Evolutionary conservation across 164 flowering plant genomes (phyloP).

Genomic region (Macadamia tetraphylla): DNA sequence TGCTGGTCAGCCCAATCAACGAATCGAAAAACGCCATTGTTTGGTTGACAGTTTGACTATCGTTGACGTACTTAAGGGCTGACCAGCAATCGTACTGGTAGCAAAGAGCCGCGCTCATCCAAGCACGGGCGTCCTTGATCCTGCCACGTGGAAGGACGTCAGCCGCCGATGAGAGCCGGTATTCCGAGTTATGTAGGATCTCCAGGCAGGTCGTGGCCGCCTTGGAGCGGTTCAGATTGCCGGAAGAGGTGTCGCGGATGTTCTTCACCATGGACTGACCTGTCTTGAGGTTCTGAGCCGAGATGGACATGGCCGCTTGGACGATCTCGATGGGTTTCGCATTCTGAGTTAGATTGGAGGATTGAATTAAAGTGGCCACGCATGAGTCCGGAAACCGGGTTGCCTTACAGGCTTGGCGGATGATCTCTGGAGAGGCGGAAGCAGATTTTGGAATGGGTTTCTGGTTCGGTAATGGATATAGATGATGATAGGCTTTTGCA

Average conservation of each 20-base stretch:
- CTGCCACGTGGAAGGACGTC: slow-evolving; percentile 31
- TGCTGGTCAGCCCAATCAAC: slow-evolving; percentile 38
- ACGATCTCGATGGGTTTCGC: slow-evolving; percentile 44
- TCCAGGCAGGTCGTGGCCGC: slow-evolving; percentile 63
- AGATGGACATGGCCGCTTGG: slow-evolving; percentile 35
- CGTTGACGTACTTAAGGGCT: slow-evolving; percentile 62
- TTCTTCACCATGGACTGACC: slow-evolving; percentile 42
- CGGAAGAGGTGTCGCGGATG: slow-evolving; percentile 41
- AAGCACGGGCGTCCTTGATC: slow-evolving; percentile 64
- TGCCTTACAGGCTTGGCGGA: slow-evolving; percentile 57
- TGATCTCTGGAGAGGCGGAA: slow-evolving; percentile 7
- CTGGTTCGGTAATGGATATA: slow-evolving; percentile 5
- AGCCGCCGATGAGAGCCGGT: slow-evolving; percentile 27
- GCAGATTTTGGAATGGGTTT: no score
- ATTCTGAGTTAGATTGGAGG: slow-evolving; percentile 17
- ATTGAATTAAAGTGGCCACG: slow-evolving; percentile 24
- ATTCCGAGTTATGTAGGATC: slow-evolving; percentile 33
- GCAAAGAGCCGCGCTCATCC: slow-evolving; percentile 59
- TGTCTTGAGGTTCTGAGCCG: slow-evolving; percentile 39
- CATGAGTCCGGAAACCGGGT: slow-evolving; percentile 55
- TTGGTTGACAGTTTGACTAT: slow-evolving; percentile 35
- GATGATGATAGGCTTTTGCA: slow-evolving; percentile 10
- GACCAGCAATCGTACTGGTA: slow-evolving; percentile 77
- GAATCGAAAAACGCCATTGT: slow-evolving; percentile 55
- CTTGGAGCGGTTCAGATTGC: slow-evolving; percentile 41